phyloP scores from a whole-genome alignment of 1,139 yeast genomes.

The Diutina mesorugosa region DNA sequence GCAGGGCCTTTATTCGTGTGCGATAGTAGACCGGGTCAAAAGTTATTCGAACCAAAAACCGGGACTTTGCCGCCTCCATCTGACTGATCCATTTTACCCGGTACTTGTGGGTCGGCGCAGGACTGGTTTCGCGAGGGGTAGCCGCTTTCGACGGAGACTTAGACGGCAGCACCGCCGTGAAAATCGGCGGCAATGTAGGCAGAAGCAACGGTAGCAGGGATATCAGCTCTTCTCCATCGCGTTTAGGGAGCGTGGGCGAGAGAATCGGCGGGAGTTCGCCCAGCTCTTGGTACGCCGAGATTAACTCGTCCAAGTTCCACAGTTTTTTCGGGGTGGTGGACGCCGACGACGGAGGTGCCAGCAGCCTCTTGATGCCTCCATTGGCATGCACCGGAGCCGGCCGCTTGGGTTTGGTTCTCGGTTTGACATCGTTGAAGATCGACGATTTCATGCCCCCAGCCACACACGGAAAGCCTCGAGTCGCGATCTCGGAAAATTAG shows the following conservation, averaged over 20 bases:
- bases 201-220: constrained; percentile 21
- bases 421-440: constrained; percentile 1
- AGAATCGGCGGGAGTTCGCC: constrained; percentile 26
- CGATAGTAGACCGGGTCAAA: constrained; percentile 9
- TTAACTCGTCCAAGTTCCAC: constrained; percentile 32
- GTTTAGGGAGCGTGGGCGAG: constrained; percentile 27
- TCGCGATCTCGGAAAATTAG: constrained; percentile 11
- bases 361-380: constrained; percentile 1
- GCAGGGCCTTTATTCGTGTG: background rate
- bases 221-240: constrained; percentile 4
- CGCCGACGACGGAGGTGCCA: background rate
- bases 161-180: constrained; percentile 6
- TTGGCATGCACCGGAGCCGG: constrained; percentile 7
- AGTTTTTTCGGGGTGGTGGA: constrained; percentile 4
- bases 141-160: constrained; percentile 3
- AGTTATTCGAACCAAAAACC: constrained; percentile 18
- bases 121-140: constrained; percentile 3
- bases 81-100: constrained; percentile 22
- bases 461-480: background rate
- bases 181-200: constrained; percentile 23
- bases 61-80: constrained; percentile 13
- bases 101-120: background rate
- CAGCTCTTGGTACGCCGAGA: constrained; percentile 20
- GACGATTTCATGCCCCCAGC: constrained; percentile 1
- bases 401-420: constrained; percentile 7